Percentiles rank a stretch among this genome's conserved stretches.
These are phyloP conservation scores for Lindgomyces ingoldianus DNA, from an alignment of 495 filamentous ascomycete genomes.

Conservation along the genomic window DNA sequence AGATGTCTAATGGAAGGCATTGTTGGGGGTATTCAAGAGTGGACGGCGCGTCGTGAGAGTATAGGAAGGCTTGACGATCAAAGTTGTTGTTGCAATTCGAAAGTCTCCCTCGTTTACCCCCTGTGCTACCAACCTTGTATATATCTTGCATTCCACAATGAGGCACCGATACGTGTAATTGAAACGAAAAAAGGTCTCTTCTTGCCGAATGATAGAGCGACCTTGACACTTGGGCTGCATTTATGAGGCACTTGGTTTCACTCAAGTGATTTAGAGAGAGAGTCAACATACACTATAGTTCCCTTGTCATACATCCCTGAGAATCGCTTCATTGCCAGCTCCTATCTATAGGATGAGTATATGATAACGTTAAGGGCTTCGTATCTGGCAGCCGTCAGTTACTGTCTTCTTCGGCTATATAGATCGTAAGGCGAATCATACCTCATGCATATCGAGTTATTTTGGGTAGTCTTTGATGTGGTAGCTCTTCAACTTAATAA, in stretches of 20 bases:
- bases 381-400: neutral
- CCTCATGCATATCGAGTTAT: conserved; percentile 38
- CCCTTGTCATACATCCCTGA: neutral
- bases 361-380: neutral
- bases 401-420: neutral
- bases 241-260: conserved; percentile 21
- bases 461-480: conserved; percentile 89
- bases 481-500: conserved; percentile 93
- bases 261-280: conserved; percentile 16
- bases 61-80: neutral
- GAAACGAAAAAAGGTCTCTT: conserved; percentile 14
- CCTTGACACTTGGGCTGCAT: conserved; percentile 5
- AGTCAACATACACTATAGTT: neutral
- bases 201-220: conserved; percentile 15
- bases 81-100: neutral
- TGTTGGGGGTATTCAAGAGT: no score
- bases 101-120: neutral
- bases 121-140: conserved; percentile 34
- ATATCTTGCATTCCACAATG: conserved; percentile 25
- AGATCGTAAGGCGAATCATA: conserved; percentile 1
- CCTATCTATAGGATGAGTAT: neutral
- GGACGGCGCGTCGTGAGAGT: no score
- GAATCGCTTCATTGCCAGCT: neutral
- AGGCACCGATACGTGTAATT: conserved; percentile 24
- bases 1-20: no score